Base-by-base conservation (phyloP, 2,329 filamentous ascomycete species). In the Tricladium varicosporioides region DNA sequence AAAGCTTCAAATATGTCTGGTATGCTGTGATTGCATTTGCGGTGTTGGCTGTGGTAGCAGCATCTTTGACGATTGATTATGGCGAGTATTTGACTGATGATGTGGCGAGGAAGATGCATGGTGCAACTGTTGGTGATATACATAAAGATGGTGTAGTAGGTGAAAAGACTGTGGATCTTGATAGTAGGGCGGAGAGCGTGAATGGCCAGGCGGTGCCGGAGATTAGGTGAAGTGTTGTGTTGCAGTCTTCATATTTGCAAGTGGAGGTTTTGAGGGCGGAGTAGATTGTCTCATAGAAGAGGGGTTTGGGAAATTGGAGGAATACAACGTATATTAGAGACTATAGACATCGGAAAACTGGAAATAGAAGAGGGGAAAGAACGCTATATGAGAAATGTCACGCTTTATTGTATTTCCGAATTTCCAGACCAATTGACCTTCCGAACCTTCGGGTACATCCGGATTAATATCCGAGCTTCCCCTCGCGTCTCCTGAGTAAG, bases 91-190 rank as follows among this genome's bases (percentile, higher is more conserved):
- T 57, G 13, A 57, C 54, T 10, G 54, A 50, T 44, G 54, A 57
- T 27, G 54, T 57, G 22, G 54, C 54, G 33, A 53, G 54, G 22
- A 57, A 57, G 46, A 57, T 57, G 54, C 50, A 53, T 46, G 49
- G 54, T 9, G 32, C 31, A 22, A 57, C 46, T 2, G 44, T 46
- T 27, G 54, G 48, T 9, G 44, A 42, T 40, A n/a, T n/a, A n/a
- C n/a, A n/a, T n/a, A n/a, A n/a, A 5, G 43, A 22, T 40, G 48
- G 40, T 7, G 44, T 33, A 15, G 13, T 14, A 7, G 19, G 14
- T 18, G 54, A 53, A 16, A 48, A 45, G 18, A 14, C n/a, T 32
- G 50, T 16, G 3, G 16, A 51, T 33, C 13, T 16, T 13, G 16
- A 56, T 22, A 42, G 14, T 5, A 43, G 43, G 33, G 49, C 15